Evolutionary conservation across 768 basidiomycete species (phyloP).

Genomic region (Asterophora parasitica): DNA sequence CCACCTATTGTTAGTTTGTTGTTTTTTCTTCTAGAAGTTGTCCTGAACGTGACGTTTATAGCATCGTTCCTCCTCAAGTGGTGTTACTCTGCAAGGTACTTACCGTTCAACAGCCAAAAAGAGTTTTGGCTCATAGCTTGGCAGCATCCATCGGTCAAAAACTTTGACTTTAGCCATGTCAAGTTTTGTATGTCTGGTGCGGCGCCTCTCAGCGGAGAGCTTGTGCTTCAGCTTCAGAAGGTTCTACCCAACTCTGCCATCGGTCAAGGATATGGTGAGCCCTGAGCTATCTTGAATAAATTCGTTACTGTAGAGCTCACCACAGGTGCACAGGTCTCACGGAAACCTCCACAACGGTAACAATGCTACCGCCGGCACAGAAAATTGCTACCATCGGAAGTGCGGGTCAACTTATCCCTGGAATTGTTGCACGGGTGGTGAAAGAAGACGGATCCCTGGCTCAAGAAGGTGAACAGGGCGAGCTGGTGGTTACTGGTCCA

Average conservation of each 20-base stretch:
- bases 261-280: slow-evolving; percentile 59
- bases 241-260: slow-evolving; percentile 56
- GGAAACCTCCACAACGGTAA: slow-evolving; percentile 53
- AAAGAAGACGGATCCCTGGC: slow-evolving; percentile 55
- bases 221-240: slow-evolving; percentile 39
- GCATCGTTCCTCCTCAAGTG: slow-evolving; percentile 63
- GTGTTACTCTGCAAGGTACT: slow-evolving; percentile 62
- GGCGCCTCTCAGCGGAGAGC: slow-evolving; percentile 57
- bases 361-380: slow-evolving; percentile 38
- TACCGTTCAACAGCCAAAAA: neutral
- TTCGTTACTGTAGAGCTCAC: neutral
- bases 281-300: neutral
- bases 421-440: slow-evolving; percentile 50
- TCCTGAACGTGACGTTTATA: slow-evolving; percentile 19
- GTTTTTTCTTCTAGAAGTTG: neutral
- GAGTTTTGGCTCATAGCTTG: neutral
- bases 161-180: slow-evolving; percentile 47
- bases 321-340: slow-evolving; percentile 45
- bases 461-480: slow-evolving; percentile 54
- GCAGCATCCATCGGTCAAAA: slow-evolving; percentile 48
- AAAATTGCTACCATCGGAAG: slow-evolving; percentile 48
- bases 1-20: slow-evolving; percentile 45
- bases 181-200: slow-evolving; percentile 55
- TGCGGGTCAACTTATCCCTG: slow-evolving; percentile 55
- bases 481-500: slow-evolving; percentile 56